phyloP scores from a whole-genome alignment of 305 asterid species.

The Solanum hybrid region DNA sequence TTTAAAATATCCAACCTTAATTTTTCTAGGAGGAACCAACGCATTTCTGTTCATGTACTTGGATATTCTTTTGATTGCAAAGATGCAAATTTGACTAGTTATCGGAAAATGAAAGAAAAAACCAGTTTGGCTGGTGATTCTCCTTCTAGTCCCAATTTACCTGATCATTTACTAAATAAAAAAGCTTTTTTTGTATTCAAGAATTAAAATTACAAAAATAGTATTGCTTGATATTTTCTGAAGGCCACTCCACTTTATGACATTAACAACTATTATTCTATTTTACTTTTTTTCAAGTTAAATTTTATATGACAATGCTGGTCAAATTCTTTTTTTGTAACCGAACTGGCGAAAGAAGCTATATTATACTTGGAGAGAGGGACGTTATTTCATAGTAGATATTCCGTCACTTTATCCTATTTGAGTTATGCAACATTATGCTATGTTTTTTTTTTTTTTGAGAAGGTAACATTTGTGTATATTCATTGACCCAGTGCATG shows the following conservation, averaged over 20 bases:
- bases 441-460: neutral
- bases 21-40: neutral
- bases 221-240: neutral
- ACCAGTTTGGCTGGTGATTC: neutral
- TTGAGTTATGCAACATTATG: neutral
- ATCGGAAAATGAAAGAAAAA: neutral
- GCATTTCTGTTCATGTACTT: neutral
- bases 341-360: neutral
- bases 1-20: neutral
- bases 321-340: neutral
- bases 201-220: neutral
- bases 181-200: neutral
- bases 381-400: neutral
- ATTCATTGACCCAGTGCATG: neutral
- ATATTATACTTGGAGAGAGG: neutral
- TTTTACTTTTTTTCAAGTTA: neutral
- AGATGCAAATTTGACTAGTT: neutral
- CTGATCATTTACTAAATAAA: neutral
- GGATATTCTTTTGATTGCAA: neutral
- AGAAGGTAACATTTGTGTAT: neutral
- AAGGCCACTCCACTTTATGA: neutral
- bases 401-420: neutral
- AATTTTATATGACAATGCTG: neutral
- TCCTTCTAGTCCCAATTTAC: neutral
- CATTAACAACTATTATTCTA: neutral